A percentile compares a stretch with the other conserved stretches of the same genome.
Conservation (phyloP, 345 rosid genomes). For the Rhodamnia argentea region DNA sequence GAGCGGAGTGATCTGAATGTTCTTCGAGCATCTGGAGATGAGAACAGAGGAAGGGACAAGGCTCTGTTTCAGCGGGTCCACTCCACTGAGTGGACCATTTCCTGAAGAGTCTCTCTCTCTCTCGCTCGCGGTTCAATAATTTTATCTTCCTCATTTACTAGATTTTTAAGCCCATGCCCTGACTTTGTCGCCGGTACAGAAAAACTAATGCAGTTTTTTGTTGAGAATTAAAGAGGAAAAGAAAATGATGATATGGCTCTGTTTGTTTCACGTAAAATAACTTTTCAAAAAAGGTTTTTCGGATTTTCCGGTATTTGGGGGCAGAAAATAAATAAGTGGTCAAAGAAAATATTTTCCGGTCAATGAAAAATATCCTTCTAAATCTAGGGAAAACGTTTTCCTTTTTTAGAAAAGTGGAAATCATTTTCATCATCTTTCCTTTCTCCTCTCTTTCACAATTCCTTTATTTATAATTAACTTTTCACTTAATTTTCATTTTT, state of each 20-base stretch:
- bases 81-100: not conserved
- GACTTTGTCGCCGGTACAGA: not conserved
- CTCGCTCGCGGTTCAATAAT: not conserved
- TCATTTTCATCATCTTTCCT: no score
- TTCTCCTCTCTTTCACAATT: no score
- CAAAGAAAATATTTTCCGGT: no score
- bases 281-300: no score
- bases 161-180: not conserved
- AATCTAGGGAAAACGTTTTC: no score
- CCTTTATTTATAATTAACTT: no score
- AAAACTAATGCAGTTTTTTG: not conserved
- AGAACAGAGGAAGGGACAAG: conserved; percentile 1
- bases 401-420: no score
- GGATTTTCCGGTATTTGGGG: no score
- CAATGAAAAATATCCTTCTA: no score
- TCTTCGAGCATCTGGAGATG: not conserved
- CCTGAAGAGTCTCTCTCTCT: not conserved
- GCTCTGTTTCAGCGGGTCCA: not conserved
- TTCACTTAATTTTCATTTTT: no score
- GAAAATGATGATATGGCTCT: not conserved
- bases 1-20: not conserved
- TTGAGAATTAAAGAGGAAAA: not conserved
- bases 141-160: not conserved
- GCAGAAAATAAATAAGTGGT: no score
- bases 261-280: no score